phyloP scores from a whole-genome alignment of 2,329 filamentous ascomycete genomes.

The Colletotrichum sp. region DNA sequence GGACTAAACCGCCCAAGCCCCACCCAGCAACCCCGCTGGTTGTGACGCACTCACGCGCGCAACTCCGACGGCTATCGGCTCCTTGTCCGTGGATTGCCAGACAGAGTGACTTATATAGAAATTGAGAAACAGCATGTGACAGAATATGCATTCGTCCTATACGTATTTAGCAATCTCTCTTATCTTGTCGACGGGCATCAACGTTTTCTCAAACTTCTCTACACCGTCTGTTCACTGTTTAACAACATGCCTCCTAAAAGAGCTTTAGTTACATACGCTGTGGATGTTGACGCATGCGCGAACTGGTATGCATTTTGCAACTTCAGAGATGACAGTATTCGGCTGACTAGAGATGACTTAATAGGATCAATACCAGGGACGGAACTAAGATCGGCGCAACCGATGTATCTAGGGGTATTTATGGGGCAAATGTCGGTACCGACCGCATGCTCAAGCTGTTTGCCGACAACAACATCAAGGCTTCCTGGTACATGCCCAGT shows the following conservation, averaged over 20 bases:
- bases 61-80: background rate
- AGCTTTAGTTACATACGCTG: background rate
- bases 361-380: background rate
- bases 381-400: constrained; percentile 6
- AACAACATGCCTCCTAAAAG: background rate
- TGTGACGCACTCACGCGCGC: background rate
- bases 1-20: background rate
- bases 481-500: constrained; percentile 23
- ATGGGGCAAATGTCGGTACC: constrained; percentile 21
- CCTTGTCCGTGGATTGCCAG: background rate
- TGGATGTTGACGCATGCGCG: background rate
- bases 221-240: background rate
- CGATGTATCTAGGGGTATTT: constrained; percentile 21
- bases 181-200: background rate
- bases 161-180: background rate
- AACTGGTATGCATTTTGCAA: background rate
- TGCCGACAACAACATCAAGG: constrained; percentile 21
- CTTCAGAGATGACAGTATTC: background rate
- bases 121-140: background rate
- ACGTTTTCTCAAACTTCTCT: background rate
- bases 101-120: background rate
- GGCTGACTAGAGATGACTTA: background rate
- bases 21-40: background rate
- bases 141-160: background rate
- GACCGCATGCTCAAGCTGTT: constrained; percentile 24